Evolutionary conservation across 345 rosid genomes (phyloP).

Genomic region (Euphorbia tirucalli): DNA sequence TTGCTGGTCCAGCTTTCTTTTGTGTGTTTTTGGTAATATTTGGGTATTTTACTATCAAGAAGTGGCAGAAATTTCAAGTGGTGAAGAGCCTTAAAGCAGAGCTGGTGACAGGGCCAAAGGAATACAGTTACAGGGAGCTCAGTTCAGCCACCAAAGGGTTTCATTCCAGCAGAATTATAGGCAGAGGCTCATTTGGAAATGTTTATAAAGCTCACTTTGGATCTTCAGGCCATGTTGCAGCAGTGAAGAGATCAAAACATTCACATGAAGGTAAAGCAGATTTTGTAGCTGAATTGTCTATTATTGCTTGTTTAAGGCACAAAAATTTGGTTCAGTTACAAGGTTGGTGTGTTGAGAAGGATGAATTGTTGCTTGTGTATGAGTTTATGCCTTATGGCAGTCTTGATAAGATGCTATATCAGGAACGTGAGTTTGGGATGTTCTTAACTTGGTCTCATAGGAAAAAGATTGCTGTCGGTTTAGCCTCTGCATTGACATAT

Average conservation of each 20-base stretch:
- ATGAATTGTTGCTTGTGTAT: slow-evolving; percentile 79
- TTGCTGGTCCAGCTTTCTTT: slow-evolving; percentile 76
- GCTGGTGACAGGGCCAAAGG: slow-evolving; percentile 63
- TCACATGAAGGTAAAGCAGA: slow-evolving; percentile 81
- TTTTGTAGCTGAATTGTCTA: slow-evolving; percentile 77
- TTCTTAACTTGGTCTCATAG: slow-evolving; percentile 65
- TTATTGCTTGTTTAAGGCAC: slow-evolving; percentile 89
- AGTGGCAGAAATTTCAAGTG: slow-evolving; percentile 47
- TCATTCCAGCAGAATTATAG: slow-evolving; percentile 76
- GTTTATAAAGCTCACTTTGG: slow-evolving; percentile 73
- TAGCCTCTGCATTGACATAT: slow-evolving; percentile 75
- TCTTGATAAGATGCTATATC: slow-evolving; percentile 75
- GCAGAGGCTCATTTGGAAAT: slow-evolving; percentile 82
- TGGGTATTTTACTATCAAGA: slow-evolving; percentile 62
- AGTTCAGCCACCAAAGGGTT: slow-evolving; percentile 75
- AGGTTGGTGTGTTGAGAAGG: slow-evolving; percentile 94
- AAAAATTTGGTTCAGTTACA: slow-evolving; percentile 84
- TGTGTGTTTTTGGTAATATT: slow-evolving; percentile 54
- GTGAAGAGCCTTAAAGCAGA: slow-evolving; percentile 63
- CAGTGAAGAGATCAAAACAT: slow-evolving; percentile 83
- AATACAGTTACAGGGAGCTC: slow-evolving; percentile 73
- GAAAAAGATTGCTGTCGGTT: slow-evolving; percentile 66
- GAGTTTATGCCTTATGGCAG: slow-evolving; percentile 96
- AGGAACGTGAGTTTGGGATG: slow-evolving; percentile 44
- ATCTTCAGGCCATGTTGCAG: slow-evolving; percentile 56